A percentile compares a stretch with the other conserved stretches of the same genome.
phyloP scores from a whole-genome alignment of 202 grass and related monocot genomes.

The Dendrocalamus latiflorus region DNA sequence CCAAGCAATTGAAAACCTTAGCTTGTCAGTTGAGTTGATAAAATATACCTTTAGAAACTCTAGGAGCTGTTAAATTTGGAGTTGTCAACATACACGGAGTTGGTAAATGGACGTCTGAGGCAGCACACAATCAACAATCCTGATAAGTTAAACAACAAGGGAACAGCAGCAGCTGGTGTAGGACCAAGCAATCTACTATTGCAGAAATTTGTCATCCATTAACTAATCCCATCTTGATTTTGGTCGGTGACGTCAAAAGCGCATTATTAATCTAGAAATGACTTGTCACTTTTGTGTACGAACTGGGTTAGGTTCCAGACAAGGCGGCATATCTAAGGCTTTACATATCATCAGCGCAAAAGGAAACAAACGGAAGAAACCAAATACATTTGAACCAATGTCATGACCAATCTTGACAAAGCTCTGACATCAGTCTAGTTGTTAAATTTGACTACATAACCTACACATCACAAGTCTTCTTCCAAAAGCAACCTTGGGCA shows the following conservation, averaged over 20 bases:
- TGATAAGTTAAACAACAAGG: conserved; percentile 41
- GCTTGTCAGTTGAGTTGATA: background rate
- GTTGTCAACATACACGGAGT: conserved; percentile 19
- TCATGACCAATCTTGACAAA: conserved; percentile 21
- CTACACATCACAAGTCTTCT: conserved; percentile 9
- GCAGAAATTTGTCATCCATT: conserved; percentile 14
- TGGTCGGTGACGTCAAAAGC: conserved; percentile 33
- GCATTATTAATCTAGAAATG: conserved; percentile 39
- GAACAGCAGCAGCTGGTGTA: conserved; percentile 12
- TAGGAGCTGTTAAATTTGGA: conserved; percentile 34
- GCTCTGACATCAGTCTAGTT: conserved; percentile 28
- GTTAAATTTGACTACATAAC: conserved; percentile 38
- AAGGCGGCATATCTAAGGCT: conserved; percentile 32
- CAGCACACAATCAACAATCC: conserved; percentile 14
- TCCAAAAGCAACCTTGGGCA: conserved; percentile 20
- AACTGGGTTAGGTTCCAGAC: conserved; percentile 51
- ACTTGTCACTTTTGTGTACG: conserved; percentile 28
- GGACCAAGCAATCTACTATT: conserved; percentile 30
- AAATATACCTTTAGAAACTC: conserved; percentile 26
- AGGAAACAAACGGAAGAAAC: conserved; percentile 32
- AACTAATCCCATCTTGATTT: conserved; percentile 30
- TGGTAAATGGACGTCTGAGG: conserved; percentile 14
- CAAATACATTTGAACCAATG: conserved; percentile 26
- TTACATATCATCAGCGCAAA: conserved; percentile 24
- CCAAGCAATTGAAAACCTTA: conserved; percentile 29